Base-by-base conservation (phyloP, 2,329 filamentous ascomycete genomes). In the Coleophoma crateriformis region DNA sequence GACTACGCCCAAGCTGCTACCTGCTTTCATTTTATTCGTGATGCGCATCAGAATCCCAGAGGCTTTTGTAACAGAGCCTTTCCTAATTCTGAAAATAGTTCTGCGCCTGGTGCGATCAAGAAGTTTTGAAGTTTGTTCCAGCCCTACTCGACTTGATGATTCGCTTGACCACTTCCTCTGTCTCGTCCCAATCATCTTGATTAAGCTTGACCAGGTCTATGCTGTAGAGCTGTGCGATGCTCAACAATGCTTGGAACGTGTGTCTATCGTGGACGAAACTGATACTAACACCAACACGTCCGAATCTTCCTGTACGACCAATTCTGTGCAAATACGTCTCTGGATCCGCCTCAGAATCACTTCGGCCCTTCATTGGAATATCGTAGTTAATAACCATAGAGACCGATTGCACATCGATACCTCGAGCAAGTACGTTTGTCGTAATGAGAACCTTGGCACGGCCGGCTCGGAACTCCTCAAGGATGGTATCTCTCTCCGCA, bases 321-420 rank as follows among this genome's bases (percentile, higher is more conserved):
- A 99, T 99, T 66, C 94, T 88, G 77, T 99, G 94, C 45, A 99
- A 85, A 65, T 99, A 99, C 1, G 94, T 99, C 73, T 97, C 91
- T 43, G 84, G 84, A 64, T 99, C 94, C 13, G 92, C 87, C 69
- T 94, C 88, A 27, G 78, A 77, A 59, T 97, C 91, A 15, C 87
- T 83, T 33, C 78, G 71, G 38, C 87, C 84, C 64, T 86, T 85
- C 75, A 86, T 87, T 20, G 86, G 86, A 50, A 90, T 87, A 60
- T 90, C 87, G 70, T 99, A 99, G 75, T 99, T 99, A 76, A 99
- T 90, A 48, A 99, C 94, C 85, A 99, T 94, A 10, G 90, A 96
- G 13, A 99, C 94, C 27, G 84, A 85, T 72, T 95, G 69, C 66
- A 97, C 74, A 84, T 99, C 94, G 62, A 99, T 97, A 66, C 94